Evolutionary conservation across 805 yeast genomes (phyloP), one percentile per base, ranked within the genome.

Genomic region (Cyberlindnera subsufficiens): DNA sequence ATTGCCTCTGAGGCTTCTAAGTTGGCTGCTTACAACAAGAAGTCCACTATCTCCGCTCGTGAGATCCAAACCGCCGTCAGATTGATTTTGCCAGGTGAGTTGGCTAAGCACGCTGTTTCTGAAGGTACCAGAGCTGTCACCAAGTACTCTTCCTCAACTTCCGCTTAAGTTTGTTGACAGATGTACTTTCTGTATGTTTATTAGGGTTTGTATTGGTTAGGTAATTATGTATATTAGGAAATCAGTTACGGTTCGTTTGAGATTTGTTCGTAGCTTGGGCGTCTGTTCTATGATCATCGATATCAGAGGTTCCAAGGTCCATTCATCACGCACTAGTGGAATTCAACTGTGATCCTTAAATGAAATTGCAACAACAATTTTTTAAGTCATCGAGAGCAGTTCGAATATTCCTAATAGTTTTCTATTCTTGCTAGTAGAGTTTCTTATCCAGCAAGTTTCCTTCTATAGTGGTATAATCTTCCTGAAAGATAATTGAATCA

Each of bases 71-170:
- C 97, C 60, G 97, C 98, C 61, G 97, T 90, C 58, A 88, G 97
- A 81, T 83, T 90, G 66, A 90, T 90, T 72, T 83, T 91, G 63
- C 98, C 98, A 60, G 97, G 97, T 82, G 97, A 91, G 78, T 80
- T 90, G 68, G 96, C 97, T 58, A 89, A 89, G 80, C 97, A 91
- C 75, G 96, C 97, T 65, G 96, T 89, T 62, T 86, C 96, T 64
- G 98, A 91, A 76, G 97, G 97, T 80, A 89, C 96, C 61, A 87
- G 96, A 82, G 96, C 97, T 69, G 96, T 89, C 64, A 87, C 96
- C 72, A 89, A 89, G 78, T 89, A 87, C 81, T 85, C 96, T 64
- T 84, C 96, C 64, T 61, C 67, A 33, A 64, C 72, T 42, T 64
- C 70, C 53, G 73, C 72, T 60, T 68, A 63, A 60, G 45, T 33